Evolutionary conservation across 805 yeast species (phyloP).

Genomic region (Hanseniaspora meyeri): DNA sequence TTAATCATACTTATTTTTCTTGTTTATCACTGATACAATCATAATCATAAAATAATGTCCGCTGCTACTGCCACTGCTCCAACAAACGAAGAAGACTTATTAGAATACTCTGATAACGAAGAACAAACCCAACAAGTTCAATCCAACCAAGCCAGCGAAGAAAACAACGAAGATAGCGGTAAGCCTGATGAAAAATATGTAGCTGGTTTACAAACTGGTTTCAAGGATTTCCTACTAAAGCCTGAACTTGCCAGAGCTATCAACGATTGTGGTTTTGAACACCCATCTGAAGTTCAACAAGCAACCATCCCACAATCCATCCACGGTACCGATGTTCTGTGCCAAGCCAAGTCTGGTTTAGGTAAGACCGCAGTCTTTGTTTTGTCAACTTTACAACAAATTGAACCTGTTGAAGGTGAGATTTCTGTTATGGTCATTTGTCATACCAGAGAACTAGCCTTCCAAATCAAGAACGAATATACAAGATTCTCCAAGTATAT

Average conservation of each 20-base stretch:
- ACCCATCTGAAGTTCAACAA: conserved; percentile 99
- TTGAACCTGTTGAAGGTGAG: conserved; percentile 96
- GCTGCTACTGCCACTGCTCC: conserved; percentile 35
- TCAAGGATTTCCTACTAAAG: conserved; percentile 91
- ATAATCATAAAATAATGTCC: no score
- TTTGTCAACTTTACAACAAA: conserved; percentile 86
- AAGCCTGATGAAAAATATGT: conserved; percentile 57
- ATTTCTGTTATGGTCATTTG: conserved; percentile 87
- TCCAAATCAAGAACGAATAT: conserved; percentile 94
- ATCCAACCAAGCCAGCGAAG: conserved; percentile 31
- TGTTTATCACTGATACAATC: background rate
- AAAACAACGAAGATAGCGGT: conserved; percentile 25
- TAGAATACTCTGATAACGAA: conserved; percentile 97
- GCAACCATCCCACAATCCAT: conserved; percentile 96
- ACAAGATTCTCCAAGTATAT: conserved; percentile 94
- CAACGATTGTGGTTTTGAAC: conserved; percentile 98
- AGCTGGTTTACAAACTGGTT: conserved; percentile 96
- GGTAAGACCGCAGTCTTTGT: conserved; percentile 99
- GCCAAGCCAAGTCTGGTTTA: conserved; percentile 99
- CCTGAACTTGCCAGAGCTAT: conserved; percentile 96
- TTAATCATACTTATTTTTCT: no score
- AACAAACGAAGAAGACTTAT: conserved; percentile 89
- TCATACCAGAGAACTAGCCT: conserved; percentile 97
- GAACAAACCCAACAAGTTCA: conserved; percentile 65
- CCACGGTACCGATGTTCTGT: conserved; percentile 91